These are phyloP conservation scores for Aureobasidium zeae DNA, from an alignment of 2,329 filamentous ascomycete species.

Conservation along the genomic window DNA sequence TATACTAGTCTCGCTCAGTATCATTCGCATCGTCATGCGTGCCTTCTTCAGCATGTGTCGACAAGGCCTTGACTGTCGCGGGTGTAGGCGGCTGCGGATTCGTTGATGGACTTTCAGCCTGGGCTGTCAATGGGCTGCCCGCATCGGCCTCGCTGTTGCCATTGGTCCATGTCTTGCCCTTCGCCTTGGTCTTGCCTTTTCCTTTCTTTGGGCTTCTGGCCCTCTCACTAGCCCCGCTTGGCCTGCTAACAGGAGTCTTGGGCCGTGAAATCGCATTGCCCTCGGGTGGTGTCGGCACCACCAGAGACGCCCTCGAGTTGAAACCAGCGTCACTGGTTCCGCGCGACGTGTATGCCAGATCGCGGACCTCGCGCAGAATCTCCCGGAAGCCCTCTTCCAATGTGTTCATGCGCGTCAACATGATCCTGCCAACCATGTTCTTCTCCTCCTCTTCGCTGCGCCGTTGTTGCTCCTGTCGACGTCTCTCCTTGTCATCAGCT, in stretches of 20 bases:
- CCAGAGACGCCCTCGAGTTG: constrained; percentile 2
- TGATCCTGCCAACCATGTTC: constrained; percentile 66
- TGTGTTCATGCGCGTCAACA: constrained; percentile 85
- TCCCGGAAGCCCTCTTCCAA: constrained; percentile 85
- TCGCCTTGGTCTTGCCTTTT: constrained; percentile 6
- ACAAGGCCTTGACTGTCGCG: not conserved
- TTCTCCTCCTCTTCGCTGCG: constrained; percentile 46
- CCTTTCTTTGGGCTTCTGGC: constrained; percentile 9
- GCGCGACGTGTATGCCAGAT: constrained; percentile 21
- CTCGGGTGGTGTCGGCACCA: not conserved
- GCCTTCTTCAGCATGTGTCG: constrained; percentile 4
- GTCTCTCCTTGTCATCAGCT: constrained; percentile 29
- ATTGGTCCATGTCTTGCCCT: constrained; percentile 5
- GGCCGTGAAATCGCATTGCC: constrained; percentile 1
- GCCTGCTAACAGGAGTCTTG: constrained; percentile 9
- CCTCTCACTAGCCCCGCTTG: constrained; percentile 1
- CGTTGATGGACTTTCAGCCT: not conserved
- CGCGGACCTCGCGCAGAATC: constrained; percentile 34
- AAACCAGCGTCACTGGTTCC: constrained; percentile 23
- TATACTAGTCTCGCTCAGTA: constrained; percentile 6
- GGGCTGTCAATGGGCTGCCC: constrained; percentile 2
- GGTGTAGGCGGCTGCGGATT: not conserved
- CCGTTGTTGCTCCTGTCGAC: constrained; percentile 30
- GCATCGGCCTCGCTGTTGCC: constrained; percentile 7
- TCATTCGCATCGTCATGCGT: not conserved